Evolutionary conservation across 768 basidiomycete genomes (phyloP), one percentile per base, ranked within the genome.

Genomic region (Trametes cubensis): DNA sequence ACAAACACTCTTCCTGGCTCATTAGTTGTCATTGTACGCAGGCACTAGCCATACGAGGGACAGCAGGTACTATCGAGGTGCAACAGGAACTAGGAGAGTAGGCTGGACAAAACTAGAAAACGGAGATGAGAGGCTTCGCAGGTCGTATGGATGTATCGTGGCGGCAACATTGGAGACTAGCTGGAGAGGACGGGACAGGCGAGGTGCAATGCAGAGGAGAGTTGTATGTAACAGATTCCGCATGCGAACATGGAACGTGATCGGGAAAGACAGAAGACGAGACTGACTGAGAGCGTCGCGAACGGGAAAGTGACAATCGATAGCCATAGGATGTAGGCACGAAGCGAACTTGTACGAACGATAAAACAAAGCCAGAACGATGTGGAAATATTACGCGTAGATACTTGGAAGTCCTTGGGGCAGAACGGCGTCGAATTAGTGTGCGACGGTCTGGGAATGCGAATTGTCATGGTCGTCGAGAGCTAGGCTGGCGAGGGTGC

Each of bases 401-500:
- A 51, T 58, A 49, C 52, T 48, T 55, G 55, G 41, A 23, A 23
- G 34, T 47, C 58, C 58, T 51, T 49, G 23, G 25, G 21, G 53
- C 28, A 52, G 30, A 15, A 21, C 40, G 46, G 26, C 17, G 28
- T 23, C 46, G 40, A 21, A 13, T 56, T 50, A 64, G n/a, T 54
- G 47, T 23, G 53, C 44, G 44, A 45, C 48, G 40, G 59, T 49
- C n/a, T 59, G 61, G 23, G 60, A 62, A 42, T 68, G 60, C 30
- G 65, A 53, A 47, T 56, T 70, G 69, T 59, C 60, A 42, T 60
- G 63, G 61, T 74, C 66, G 68, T 86, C 87, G 59, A 92, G 75
- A 65, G 90, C 82, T 17, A 92, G 81, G 71, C 86, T 90, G 38
- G 90, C 88, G 41, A 93, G 79, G 28, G 87, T 90, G 21, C 88